phyloP scores from a whole-genome alignment of 345 rosid genomes.

The Streptanthus diversifolius region DNA sequence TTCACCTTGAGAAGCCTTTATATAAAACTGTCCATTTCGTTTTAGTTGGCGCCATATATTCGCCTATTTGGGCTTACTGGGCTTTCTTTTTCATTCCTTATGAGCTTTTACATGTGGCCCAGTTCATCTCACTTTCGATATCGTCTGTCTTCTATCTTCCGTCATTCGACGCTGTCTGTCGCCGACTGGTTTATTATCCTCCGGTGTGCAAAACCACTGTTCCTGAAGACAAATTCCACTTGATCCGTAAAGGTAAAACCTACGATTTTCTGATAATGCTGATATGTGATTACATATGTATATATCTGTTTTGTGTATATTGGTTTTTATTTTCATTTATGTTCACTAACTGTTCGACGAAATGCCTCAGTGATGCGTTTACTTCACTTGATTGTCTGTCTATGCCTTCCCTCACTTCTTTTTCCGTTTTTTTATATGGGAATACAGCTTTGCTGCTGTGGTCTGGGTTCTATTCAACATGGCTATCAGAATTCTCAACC shows the following conservation, averaged over 20 bases:
- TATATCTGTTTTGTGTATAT: neutral
- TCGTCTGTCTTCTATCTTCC: neutral
- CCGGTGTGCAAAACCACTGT: neutral
- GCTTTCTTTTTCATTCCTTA: neutral
- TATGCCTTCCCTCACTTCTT: neutral
- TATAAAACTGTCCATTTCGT: too few species aligned
- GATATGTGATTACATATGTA: neutral
- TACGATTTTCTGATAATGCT: too few species aligned
- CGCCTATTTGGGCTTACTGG: neutral
- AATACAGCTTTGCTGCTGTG: constrained; percentile 16
- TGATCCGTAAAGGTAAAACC: neutral
- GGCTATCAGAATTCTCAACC: constrained; percentile 23
- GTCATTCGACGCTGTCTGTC: neutral
- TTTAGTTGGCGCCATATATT: neutral
- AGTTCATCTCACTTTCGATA: neutral
- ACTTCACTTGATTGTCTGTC: neutral
- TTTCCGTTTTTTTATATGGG: neutral
- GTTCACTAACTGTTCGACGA: constrained; percentile 23
- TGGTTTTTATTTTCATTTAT: neutral
- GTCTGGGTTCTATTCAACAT: neutral
- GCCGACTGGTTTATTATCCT: neutral
- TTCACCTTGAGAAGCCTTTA: too few species aligned
- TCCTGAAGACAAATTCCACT: neutral
- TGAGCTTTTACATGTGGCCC: neutral
- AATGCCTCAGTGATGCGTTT: constrained; percentile 20